These are phyloP conservation scores for Groenewaldozyma sp. DNA, from an alignment of 1,139 yeast species.

Conservation along the genomic window DNA sequence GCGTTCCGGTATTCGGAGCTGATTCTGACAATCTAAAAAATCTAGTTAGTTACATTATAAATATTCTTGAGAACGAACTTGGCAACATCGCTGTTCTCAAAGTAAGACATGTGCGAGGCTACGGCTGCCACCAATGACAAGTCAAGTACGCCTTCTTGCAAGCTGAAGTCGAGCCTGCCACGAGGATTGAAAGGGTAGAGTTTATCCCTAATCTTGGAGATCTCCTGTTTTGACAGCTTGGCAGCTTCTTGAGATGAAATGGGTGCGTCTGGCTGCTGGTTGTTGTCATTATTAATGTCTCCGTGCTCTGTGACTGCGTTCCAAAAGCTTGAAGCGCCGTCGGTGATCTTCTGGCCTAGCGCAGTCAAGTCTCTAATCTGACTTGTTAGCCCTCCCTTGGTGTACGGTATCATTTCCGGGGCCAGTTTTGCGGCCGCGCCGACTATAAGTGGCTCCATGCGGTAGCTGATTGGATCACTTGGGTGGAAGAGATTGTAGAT, in stretches of 20 bases:
- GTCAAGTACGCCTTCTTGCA: slow-evolving; percentile 76
- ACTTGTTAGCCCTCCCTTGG: slow-evolving; percentile 38
- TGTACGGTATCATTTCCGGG: slow-evolving; percentile 55
- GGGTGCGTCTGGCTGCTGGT: slow-evolving; percentile 8
- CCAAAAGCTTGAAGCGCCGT: slow-evolving; percentile 42
- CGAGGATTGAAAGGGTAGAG: slow-evolving; percentile 39
- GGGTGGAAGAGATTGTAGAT: slow-evolving; percentile 77
- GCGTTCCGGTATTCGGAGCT: too few relatives aligned
- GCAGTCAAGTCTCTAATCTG: slow-evolving; percentile 33
- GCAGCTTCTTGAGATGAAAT: slow-evolving; percentile 3
- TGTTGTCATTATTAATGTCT: slow-evolving; percentile 1
- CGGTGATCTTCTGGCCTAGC: slow-evolving; percentile 36
- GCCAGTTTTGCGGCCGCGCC: slow-evolving; percentile 45
- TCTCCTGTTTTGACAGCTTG: slow-evolving; percentile 10
- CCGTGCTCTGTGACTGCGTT: slow-evolving; percentile 9
- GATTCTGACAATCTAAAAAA: too few relatives aligned
- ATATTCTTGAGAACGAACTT: slow-evolving; percentile 49
- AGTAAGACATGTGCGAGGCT: slow-evolving; percentile 80
- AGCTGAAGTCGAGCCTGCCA: slow-evolving; percentile 73
- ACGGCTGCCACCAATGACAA: slow-evolving; percentile 70
- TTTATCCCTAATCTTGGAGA: slow-evolving; percentile 20
- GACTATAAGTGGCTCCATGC: slow-evolving; percentile 72
- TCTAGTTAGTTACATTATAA: too few relatives aligned
- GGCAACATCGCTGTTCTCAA: slow-evolving; percentile 80
- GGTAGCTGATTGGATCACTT: slow-evolving; percentile 80